Conservation (phyloP, 257 asterid species). For the Parsonsia alboflavescens region DNA sequence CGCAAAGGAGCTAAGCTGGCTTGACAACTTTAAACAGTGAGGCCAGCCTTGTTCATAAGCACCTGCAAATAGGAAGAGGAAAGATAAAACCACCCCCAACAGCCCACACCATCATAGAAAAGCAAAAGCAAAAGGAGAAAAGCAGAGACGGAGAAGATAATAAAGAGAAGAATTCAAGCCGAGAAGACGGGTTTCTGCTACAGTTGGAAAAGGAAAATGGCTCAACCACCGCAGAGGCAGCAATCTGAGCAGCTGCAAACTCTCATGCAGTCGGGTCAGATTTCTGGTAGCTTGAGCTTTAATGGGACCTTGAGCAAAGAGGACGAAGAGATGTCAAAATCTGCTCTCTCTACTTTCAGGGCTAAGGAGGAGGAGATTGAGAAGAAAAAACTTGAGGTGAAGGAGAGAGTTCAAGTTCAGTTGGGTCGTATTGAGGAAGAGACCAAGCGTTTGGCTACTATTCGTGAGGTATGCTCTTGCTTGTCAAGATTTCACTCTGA, state of each 20-base stretch:
- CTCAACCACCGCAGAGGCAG: conserved; percentile 61
- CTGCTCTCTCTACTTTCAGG: conserved; percentile 81
- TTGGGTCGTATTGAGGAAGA: conserved; percentile 95
- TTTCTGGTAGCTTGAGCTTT: conserved; percentile 79
- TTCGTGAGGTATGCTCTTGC: conserved; percentile 62
- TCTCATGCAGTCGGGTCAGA: conserved; percentile 65
- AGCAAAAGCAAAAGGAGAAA: conserved; percentile 30
- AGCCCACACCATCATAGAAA: conserved; percentile 36
- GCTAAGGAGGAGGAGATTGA: conserved; percentile 99
- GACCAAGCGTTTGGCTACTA: conserved; percentile 72
- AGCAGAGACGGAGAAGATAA: conserved; percentile 19
- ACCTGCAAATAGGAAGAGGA: conserved; percentile 33
- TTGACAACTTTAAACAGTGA: conserved; percentile 13
- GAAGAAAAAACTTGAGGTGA: conserved; percentile 87
- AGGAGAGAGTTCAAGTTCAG: conserved; percentile 86
- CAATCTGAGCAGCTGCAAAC: conserved; percentile 57
- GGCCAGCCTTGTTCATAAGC: conserved; percentile 47
- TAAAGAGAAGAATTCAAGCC: conserved; percentile 25
- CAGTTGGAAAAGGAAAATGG: conserved; percentile 27
- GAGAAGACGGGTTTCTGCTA: conserved; percentile 31
- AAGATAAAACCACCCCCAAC: conserved; percentile 17
- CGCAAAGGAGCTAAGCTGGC: conserved; percentile 21
- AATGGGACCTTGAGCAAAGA: conserved; percentile 62
- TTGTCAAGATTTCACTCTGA: not conserved
- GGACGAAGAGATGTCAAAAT: conserved; percentile 89